Percentiles rank a stretch among this genome's conserved stretches.
Evolutionary conservation across 1,284 basidiomycete genomes (phyloP).

Genomic region (Malassezia cuniculi): DNA sequence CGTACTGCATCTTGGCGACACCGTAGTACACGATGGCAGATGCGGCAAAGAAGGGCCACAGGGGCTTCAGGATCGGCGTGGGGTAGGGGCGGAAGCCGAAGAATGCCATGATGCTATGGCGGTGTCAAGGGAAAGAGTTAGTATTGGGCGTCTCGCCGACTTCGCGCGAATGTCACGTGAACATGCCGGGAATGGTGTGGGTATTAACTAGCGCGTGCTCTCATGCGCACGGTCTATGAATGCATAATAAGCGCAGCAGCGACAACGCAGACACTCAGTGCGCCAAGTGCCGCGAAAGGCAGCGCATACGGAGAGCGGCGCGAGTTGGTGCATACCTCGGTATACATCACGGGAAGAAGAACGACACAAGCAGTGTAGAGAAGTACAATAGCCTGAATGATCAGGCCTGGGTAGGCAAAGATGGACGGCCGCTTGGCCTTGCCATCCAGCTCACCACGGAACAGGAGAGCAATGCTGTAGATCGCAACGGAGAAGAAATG

Average conservation of each 20-base stretch:
- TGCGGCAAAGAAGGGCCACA: conserved; percentile 40
- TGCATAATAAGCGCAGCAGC: too few relatives aligned
- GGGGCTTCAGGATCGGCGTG: conserved; percentile 38
- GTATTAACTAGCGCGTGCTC: too few relatives aligned
- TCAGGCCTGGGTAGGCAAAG: conserved; percentile 26
- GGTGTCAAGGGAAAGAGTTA: too few relatives aligned
- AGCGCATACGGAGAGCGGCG: neutral
- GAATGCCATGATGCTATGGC: conserved; percentile 24
- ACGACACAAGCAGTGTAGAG: conserved; percentile 41
- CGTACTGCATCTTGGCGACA: conserved; percentile 34
- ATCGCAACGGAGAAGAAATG: conserved; percentile 95
- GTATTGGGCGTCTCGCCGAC: too few relatives aligned
- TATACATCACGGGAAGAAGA: conserved; percentile 38
- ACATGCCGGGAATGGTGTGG: too few relatives aligned
- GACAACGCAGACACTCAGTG: too few relatives aligned
- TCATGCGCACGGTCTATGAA: too few relatives aligned
- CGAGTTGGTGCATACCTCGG: conserved; percentile 33
- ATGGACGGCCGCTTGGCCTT: conserved; percentile 13
- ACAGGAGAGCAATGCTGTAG: conserved; percentile 76
- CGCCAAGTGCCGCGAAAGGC: too few relatives aligned
- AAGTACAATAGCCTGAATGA: conserved; percentile 25
- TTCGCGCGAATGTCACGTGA: too few relatives aligned
- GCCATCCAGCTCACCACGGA: conserved; percentile 43
- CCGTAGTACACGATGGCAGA: conserved; percentile 35
- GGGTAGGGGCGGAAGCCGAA: conserved; percentile 42